Base-by-base conservation (phyloP, 1,284 basidiomycete genomes). In the Papiliotrema terrestris region DNA sequence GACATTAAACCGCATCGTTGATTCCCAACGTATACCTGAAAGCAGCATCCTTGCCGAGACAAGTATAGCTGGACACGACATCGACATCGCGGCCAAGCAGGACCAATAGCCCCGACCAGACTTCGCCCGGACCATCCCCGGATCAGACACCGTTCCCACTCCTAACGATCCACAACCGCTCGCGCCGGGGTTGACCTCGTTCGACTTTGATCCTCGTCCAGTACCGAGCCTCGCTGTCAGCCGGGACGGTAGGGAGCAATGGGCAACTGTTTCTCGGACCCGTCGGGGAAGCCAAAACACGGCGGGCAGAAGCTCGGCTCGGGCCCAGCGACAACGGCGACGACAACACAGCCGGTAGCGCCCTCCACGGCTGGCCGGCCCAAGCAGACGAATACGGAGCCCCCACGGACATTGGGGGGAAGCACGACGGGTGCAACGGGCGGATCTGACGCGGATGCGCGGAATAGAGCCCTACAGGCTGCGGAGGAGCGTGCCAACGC, bases 211-310 rank as follows among this genome's bases (percentile, higher is more conserved):
- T n/a, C n/a, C n/a, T n/a, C n/a, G n/a, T n/a, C n/a, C n/a, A n/a
- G n/a, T n/a, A n/a, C n/a, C n/a, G n/a, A n/a, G n/a, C n/a, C n/a
- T n/a, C n/a, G n/a, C n/a, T n/a, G n/a, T n/a, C n/a, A n/a, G n/a
- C n/a, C n/a, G n/a, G n/a, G n/a, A n/a, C n/a, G n/a, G n/a, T n/a
- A n/a, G n/a, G n/a, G n/a, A n/a, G 48, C 35, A 9, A 77, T 77
- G 75, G 75, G 75, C 20, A 74, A 75, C 60, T 77, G 75, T 52
- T 74, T 77, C 62, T 75, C 74, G 8, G 73, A 75, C 57, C 75
- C 75, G 1, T 74, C 71, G 6, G 58, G 42, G 48, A 49, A 55
- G 17, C 58, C 59, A 35, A 43, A 46, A n/a, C 58, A 61, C 32
- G 56, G 55, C 11, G 69, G 72, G 23, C 75, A 75, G 51, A 61